Evolutionary conservation across 1,284 basidiomycete genomes (phyloP).

Genomic region (Ceratobasidium sp.): DNA sequence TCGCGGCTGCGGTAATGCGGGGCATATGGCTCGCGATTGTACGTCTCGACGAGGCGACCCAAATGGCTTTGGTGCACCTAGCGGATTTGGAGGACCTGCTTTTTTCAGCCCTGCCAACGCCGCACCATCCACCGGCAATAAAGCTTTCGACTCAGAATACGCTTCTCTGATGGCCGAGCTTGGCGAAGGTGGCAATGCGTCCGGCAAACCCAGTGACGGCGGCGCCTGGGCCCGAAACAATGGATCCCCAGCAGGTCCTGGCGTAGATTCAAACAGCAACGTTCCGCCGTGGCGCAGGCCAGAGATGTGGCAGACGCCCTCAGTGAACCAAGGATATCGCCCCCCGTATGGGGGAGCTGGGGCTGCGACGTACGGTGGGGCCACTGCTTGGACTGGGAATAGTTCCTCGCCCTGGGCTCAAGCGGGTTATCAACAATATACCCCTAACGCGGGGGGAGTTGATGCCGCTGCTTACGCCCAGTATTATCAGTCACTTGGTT

Average conservation of each 20-base stretch:
- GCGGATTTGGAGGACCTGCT: slow-evolving; percentile 52
- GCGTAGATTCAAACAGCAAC: slow-evolving; percentile 81
- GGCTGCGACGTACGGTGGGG: slow-evolving; percentile 31
- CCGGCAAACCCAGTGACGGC: slow-evolving; percentile 44
- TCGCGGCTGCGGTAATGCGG: slow-evolving; percentile 92
- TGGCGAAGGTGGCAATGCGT: slow-evolving; percentile 74
- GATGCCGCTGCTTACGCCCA: slow-evolving; percentile 70
- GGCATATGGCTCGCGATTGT: slow-evolving; percentile 97
- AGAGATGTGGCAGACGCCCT: slow-evolving; percentile 68
- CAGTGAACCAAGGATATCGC: slow-evolving; percentile 41
- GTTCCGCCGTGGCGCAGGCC: slow-evolving; percentile 88
- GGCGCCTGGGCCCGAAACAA: slow-evolving; percentile 52
- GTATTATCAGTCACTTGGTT: slow-evolving; percentile 67
- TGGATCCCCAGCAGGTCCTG: slow-evolving; percentile 64
- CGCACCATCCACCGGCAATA: slow-evolving; percentile 59
- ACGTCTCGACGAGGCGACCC: slow-evolving; percentile 81
- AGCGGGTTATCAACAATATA: slow-evolving; percentile 43
- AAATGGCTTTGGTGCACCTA: slow-evolving; percentile 61
- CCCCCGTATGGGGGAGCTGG: slow-evolving; percentile 38
- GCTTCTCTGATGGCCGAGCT: slow-evolving; percentile 97
- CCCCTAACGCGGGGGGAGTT: slow-evolving; percentile 29
- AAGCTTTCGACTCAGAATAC: slow-evolving; percentile 95
- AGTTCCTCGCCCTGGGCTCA: slow-evolving; percentile 32
- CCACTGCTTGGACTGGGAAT: neutral
- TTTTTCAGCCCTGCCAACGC: slow-evolving; percentile 56